Percentiles rank a stretch among this genome's conserved stretches.
These are phyloP conservation scores for Beta corolliflora DNA, from an alignment of 179 eudicot species.

Conservation along the genomic window DNA sequence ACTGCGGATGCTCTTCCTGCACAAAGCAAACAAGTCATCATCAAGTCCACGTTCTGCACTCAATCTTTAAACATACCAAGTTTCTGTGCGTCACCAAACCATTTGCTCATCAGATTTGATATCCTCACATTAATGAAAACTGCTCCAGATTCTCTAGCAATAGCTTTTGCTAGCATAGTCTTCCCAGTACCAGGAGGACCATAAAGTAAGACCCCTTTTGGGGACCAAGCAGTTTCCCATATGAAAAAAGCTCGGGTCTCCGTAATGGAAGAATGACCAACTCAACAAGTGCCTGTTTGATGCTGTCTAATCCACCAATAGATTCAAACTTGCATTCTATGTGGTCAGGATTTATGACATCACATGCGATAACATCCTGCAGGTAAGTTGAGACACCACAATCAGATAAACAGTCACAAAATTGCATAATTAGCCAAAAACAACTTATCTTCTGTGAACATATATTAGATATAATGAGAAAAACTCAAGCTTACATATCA, in stretches of 20 bases:
- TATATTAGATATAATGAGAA: not conserved
- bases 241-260: conserved; percentile 83
- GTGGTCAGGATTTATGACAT: conserved; percentile 80
- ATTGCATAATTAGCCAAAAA: not conserved
- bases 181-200: conserved; percentile 99
- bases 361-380: conserved; percentile 78
- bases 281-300: conserved; percentile 73
- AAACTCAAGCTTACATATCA: not conserved
- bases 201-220: conserved; percentile 85
- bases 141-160: conserved; percentile 97
- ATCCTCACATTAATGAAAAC: conserved; percentile 89
- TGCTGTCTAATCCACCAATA: conserved; percentile 82
- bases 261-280: conserved; percentile 83
- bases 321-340: conserved; percentile 74
- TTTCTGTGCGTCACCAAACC: conserved; percentile 98
- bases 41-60: not conserved
- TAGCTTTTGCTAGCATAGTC: conserved; percentile 98
- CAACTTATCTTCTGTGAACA: not conserved
- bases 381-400: not conserved
- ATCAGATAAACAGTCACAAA: not conserved
- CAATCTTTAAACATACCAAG: conserved; percentile 59
- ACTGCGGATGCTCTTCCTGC: not conserved
- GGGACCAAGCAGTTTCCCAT: conserved; percentile 87
- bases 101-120: conserved; percentile 92
- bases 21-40: not conserved